Conservation (phyloP, 257 asterid genomes). For the Mitragyna speciosa region DNA sequence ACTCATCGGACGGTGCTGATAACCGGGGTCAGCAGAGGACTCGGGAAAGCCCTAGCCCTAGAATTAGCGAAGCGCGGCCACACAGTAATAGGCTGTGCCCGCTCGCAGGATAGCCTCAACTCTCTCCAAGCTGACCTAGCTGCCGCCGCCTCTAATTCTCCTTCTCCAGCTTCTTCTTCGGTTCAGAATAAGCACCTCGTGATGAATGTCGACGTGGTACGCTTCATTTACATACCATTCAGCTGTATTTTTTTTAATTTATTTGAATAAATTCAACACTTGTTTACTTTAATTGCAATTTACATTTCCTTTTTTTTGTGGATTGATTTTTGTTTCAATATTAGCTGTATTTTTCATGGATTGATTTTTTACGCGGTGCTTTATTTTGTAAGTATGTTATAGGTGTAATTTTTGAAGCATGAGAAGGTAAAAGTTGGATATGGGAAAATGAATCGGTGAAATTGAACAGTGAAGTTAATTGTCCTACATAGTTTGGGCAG, state of each 20-base stretch:
- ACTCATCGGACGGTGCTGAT: conserved; percentile 55
- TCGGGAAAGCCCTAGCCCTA: conserved; percentile 87
- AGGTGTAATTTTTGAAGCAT: too few species aligned
- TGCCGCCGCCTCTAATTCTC: conserved; percentile 33
- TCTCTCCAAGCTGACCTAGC: conserved; percentile 71
- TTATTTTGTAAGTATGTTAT: background rate
- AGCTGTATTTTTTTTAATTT: background rate
- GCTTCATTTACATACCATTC: background rate
- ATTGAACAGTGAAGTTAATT: background rate
- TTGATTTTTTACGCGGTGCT: background rate
- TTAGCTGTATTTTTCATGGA: too few species aligned
- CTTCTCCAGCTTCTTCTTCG: conserved; percentile 22
- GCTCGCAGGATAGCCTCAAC: conserved; percentile 68
- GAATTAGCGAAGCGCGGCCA: conserved; percentile 90
- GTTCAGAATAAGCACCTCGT: conserved; percentile 50
- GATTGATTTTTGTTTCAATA: too few species aligned
- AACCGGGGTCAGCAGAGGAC: conserved; percentile 90
- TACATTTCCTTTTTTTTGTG: too few species aligned
- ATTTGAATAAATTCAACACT: background rate
- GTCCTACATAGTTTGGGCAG: too few species aligned
- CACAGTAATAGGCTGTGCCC: conserved; percentile 88
- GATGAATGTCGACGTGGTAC: conserved; percentile 86
- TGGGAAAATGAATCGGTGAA: background rate
- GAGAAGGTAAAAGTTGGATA: background rate
- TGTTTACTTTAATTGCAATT: background rate